A percentile compares a stretch with the other conserved stretches of the same genome.
Evolutionary conservation across 1,284 basidiomycete genomes (phyloP).

Genomic region (Irpex rosettiformis): DNA sequence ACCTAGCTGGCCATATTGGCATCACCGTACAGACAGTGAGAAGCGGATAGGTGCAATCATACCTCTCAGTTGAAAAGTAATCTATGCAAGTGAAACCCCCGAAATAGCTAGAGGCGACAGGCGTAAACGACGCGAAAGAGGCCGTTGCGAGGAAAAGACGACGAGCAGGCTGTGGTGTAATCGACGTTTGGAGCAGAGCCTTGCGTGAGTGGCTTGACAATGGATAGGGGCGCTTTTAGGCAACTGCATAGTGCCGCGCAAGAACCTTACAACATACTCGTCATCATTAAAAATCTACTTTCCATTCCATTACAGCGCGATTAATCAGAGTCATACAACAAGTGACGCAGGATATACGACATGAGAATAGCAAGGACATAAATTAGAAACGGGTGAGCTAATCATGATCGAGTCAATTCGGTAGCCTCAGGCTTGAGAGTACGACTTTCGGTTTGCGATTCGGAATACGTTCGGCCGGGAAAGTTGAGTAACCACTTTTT

Average conservation of each 20-base stretch:
- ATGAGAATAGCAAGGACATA: neutral
- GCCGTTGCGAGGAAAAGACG: neutral
- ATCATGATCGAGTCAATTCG: neutral
- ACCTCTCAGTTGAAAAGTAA: neutral
- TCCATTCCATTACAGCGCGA: neutral
- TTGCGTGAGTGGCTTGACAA: neutral
- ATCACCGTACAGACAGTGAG: neutral
- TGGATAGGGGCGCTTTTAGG: neutral
- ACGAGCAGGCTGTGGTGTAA: neutral
- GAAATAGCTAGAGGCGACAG: neutral
- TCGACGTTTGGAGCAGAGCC: neutral
- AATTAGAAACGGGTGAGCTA: neutral
- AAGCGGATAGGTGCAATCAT: neutral
- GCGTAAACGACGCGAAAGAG: neutral
- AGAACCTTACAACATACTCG: neutral
- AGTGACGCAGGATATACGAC: neutral
- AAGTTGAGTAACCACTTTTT: constrained; percentile 31
- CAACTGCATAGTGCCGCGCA: neutral
- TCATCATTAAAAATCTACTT: neutral
- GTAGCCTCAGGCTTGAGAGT: neutral
- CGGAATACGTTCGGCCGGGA: constrained; percentile 9
- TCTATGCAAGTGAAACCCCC: neutral
- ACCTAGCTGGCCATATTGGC: no score
- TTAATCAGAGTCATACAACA: neutral
- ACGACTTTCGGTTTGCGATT: neutral